A percentile compares a stretch with the other conserved stretches of the same genome.
phyloP scores from a whole-genome alignment of 805 yeast genomes.

The Dipodascopsis uninucleata region DNA sequence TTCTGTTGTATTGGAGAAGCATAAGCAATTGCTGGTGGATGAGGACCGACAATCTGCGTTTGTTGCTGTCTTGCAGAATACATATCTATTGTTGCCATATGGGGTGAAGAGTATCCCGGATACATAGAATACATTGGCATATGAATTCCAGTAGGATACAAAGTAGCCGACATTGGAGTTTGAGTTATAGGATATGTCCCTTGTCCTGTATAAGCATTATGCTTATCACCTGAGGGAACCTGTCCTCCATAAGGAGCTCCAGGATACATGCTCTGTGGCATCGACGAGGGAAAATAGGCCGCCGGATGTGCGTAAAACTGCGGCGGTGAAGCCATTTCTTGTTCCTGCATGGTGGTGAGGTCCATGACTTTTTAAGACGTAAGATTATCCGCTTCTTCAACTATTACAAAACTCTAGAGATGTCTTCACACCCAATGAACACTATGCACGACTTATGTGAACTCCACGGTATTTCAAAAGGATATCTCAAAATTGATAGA shows the following conservation, averaged over 20 bases:
- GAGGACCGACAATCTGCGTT: slow-evolving; percentile 1
- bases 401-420: no score
- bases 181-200: slow-evolving; percentile 5
- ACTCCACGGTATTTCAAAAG: no score
- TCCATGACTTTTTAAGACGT: no score
- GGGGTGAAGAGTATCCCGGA: slow-evolving; percentile 12
- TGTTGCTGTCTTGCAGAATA: slow-evolving; percentile 5
- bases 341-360: slow-evolving; percentile 1
- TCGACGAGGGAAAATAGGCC: slow-evolving; percentile 1
- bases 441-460: no score
- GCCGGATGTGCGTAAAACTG: slow-evolving; percentile 5
- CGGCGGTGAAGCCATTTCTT: slow-evolving; percentile 4
- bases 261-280: not conserved
- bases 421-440: no score
- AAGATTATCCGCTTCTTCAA: no score
- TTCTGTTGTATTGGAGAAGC: slow-evolving; percentile 5
- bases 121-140: slow-evolving; percentile 20
- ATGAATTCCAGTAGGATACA: slow-evolving; percentile 11
- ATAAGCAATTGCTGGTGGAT: slow-evolving; percentile 1
- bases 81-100: slow-evolving; percentile 6
- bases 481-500: no score
- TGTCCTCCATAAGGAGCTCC: not conserved
- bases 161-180: slow-evolving; percentile 8
- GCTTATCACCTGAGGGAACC: slow-evolving; percentile 3
- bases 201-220: slow-evolving; percentile 1